A percentile compares a stretch with the other conserved stretches of the same genome.
Evolutionary conservation across 768 basidiomycete species (phyloP).

Genomic region (Mycena galopus): DNA sequence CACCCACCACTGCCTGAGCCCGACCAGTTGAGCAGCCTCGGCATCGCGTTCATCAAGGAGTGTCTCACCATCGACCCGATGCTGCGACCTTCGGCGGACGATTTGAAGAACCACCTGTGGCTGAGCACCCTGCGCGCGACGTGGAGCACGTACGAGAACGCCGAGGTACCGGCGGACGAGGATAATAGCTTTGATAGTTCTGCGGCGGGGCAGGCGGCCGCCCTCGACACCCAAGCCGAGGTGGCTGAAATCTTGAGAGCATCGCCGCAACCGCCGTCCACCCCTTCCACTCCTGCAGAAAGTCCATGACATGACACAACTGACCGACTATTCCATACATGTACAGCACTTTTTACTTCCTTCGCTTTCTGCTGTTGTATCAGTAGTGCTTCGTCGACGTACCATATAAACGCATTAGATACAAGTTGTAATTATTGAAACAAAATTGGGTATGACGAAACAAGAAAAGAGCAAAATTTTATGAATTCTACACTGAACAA

Average conservation of each 20-base stretch:
- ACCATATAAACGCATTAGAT: slow-evolving; percentile 26
- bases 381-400: slow-evolving; percentile 27
- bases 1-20: slow-evolving; percentile 96
- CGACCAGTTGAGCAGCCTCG: slow-evolving; percentile 87
- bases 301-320: slow-evolving; percentile 15
- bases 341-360: slow-evolving; percentile 20
- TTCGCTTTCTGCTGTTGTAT: slow-evolving; percentile 32
- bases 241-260: slow-evolving; percentile 65
- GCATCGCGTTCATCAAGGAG: slow-evolving; percentile 93
- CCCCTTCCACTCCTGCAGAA: slow-evolving; percentile 36
- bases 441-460: slow-evolving; percentile 3
- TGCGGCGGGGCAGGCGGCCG: slow-evolving; percentile 67
- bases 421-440: slow-evolving; percentile 25
- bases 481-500: slow-evolving; percentile 24
- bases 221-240: slow-evolving; percentile 70
- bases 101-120: slow-evolving; percentile 92
- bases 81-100: slow-evolving; percentile 84
- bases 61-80: slow-evolving; percentile 92
- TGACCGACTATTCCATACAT: neutral
- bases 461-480: slow-evolving; percentile 10
- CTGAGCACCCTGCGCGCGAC: slow-evolving; percentile 86
- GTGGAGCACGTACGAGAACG: slow-evolving; percentile 75
- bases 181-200: slow-evolving; percentile 58
- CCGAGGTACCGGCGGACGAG: slow-evolving; percentile 65
- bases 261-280: slow-evolving; percentile 63